Evolutionary conservation across 2,329 filamentous ascomycete genomes (phyloP).

Genomic region (Colletotrichum sp.): DNA sequence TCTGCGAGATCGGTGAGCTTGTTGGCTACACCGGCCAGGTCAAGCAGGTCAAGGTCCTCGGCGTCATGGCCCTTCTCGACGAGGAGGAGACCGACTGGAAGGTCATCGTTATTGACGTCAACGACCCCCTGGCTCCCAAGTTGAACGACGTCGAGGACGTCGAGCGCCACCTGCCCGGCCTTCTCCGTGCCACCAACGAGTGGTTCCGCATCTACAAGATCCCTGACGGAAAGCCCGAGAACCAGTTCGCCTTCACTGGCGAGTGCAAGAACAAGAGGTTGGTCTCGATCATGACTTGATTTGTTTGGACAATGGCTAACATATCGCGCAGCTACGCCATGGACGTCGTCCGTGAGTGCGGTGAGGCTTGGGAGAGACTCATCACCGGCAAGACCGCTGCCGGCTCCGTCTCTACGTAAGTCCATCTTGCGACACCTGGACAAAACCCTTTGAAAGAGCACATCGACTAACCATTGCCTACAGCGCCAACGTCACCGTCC

Average conservation of each 20-base stretch:
- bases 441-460: background rate
- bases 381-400: slow-evolving; percentile 86
- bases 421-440: slow-evolving; percentile 28
- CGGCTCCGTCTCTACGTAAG: slow-evolving; percentile 83
- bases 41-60: slow-evolving; percentile 99
- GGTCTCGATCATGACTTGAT: slow-evolving; percentile 27
- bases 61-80: slow-evolving; percentile 98
- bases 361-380: slow-evolving; percentile 96
- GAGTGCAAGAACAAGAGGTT: slow-evolving; percentile 99
- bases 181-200: slow-evolving; percentile 97
- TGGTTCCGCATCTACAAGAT: slow-evolving; percentile 99
- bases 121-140: slow-evolving; percentile 95
- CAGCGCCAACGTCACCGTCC: slow-evolving; percentile 82
- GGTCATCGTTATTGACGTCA: slow-evolving; percentile 98
- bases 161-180: slow-evolving; percentile 95
- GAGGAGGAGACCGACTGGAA: slow-evolving; percentile 99
- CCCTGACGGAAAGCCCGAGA: slow-evolving; percentile 99
- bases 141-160: slow-evolving; percentile 99
- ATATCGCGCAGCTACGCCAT: slow-evolving; percentile 74
- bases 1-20: slow-evolving; percentile 99
- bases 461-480: slow-evolving; percentile 31
- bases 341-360: slow-evolving; percentile 94
- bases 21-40: slow-evolving; percentile 95
- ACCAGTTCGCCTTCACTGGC: slow-evolving; percentile 99
- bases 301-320: background rate